Percentiles rank a stretch among this genome's conserved stretches.
These are phyloP conservation scores for Crepidotus variabilis DNA, from an alignment of 768 basidiomycete genomes.

Conservation along the genomic window DNA sequence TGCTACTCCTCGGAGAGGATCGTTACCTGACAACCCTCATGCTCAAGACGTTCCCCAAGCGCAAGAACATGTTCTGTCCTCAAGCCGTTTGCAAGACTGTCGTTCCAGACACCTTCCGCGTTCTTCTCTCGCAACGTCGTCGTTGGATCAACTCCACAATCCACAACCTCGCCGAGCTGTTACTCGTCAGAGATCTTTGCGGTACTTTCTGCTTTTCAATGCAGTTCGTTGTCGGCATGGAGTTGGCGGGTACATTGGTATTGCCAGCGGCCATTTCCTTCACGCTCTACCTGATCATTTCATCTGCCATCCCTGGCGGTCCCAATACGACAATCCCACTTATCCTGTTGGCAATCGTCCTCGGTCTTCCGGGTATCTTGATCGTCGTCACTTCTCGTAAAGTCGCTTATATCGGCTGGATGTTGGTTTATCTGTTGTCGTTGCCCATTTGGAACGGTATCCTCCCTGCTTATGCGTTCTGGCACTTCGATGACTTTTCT, in stretches of 20 bases:
- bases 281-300: conserved; percentile 90
- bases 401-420: conserved; percentile 94
- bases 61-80: conserved; percentile 98
- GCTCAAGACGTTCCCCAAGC: conserved; percentile 98
- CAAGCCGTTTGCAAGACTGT: conserved; percentile 99
- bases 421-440: conserved; percentile 89
- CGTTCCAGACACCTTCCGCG: conserved; percentile 93
- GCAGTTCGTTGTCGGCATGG: conserved; percentile 99
- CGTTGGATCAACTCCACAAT: conserved; percentile 99
- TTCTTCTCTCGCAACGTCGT: conserved; percentile 92
- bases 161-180: conserved; percentile 93
- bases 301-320: conserved; percentile 79
- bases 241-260: conserved; percentile 92
- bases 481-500: conserved; percentile 98
- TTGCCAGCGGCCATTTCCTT: conserved; percentile 97
- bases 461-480: conserved; percentile 93
- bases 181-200: conserved; percentile 96
- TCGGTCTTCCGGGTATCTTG: conserved; percentile 92
- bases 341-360: conserved; percentile 87
- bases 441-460: conserved; percentile 97
- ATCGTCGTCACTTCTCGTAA: conserved; percentile 97
- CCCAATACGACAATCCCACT: conserved; percentile 85
- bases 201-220: conserved; percentile 99
- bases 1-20: conserved; percentile 97
- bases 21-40: conserved; percentile 96